Base-by-base conservation (phyloP, 1,284 basidiomycete species). In the Leccinum pachyderme region DNA sequence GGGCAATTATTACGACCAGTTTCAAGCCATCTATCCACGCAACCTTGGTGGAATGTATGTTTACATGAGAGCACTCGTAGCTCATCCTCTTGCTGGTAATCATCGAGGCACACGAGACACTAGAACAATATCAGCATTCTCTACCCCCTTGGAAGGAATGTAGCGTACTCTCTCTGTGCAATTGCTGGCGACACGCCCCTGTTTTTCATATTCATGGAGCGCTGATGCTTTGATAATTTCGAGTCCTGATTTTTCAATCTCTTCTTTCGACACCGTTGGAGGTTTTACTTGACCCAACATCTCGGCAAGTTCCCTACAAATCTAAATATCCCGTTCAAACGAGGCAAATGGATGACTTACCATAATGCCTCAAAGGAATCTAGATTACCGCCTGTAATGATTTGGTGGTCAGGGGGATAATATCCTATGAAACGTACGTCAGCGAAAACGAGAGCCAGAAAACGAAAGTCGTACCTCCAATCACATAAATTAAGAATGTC, bases 1-100 rank as follows among this genome's bases (percentile, higher is more conserved):
- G 93, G 93, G 67, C 93, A 96, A 58, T 91, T 91, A 68, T 96
- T 95, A 53, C 85, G 80, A 4, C 93, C 92, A 12, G 82, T 84
- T 71, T 88, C 82, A 41, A 96, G 75, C 93, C 93, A 95, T 58
- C 78, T 82, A 71, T 96, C 93, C 7, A 96, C 91, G 63, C 93
- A 96, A 11, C 73, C 76, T 63, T 84, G 84, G 67, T 96, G 93
- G 79, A 93, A 95, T 8, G 83, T 86, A 72, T 96, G 93, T 61
- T 84, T 81, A 73, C 93, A 95, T 7, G 75, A 75, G 74, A 96
- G 80, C 45, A 95, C 74, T 22, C 93, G 83, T 51, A 93, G 75
- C 32, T 91, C 84, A 46, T 92, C 89, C 39, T 89, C 85, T 1
- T 75, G 66, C 39, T 81, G 79, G 68, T 94, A 95, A 54, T 93